Base-by-base conservation (phyloP, 1,284 basidiomycete species). In the Tilletia setariae region DNA sequence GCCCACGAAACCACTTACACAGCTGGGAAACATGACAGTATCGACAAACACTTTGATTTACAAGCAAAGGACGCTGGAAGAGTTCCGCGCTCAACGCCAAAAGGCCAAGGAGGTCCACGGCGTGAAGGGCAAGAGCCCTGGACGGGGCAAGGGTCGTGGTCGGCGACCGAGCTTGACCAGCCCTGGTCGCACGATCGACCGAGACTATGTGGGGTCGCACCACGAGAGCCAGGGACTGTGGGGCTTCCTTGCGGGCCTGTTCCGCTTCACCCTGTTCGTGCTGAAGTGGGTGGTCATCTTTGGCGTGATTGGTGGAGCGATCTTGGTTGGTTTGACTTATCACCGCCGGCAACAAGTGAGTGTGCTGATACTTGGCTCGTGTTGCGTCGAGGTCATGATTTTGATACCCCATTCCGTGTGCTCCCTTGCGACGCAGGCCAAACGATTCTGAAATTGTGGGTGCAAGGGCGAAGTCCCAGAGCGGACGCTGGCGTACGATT, bases 221-320 rank as follows among this genome's bases (percentile, higher is more conserved):
- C 66, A 49, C 11, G 25, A n/a, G n/a, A 44, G 47, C 47, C 53
- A 61, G 8, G 46, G 63, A 21, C 59, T 67, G 9, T 28, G 21
- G n/a, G n/a, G 46, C 62, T 59, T 68, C 23, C 21, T 71, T 28
- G n/a, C 8, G 32, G 64, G 67, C 19, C 16, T 71, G 23, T 64
- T 66, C 23, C 9, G 8, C 16, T 43, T 71, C n/a, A 16, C 65
- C 16, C 51, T 47, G 67, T 16, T 35, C 21, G 4, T 71, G 59
- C 28, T 71, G 53, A 71, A 71, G 49, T 65, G 62, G 67, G 69
- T 23, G 2, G 11, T 65, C 19, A 64, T 65, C 9, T 15, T 71
- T 11, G 67, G 43, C n/a, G 56, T 69, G 16, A 63, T 71, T 21
- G 69, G 59, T 4, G 69, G 46, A 11, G 67, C 42, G 1, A 67